Evolutionary conservation across 2,329 filamentous ascomycete species (phyloP), one percentile per base, ranked within the genome.

Genomic region (Hymenoscyphus repandus): DNA sequence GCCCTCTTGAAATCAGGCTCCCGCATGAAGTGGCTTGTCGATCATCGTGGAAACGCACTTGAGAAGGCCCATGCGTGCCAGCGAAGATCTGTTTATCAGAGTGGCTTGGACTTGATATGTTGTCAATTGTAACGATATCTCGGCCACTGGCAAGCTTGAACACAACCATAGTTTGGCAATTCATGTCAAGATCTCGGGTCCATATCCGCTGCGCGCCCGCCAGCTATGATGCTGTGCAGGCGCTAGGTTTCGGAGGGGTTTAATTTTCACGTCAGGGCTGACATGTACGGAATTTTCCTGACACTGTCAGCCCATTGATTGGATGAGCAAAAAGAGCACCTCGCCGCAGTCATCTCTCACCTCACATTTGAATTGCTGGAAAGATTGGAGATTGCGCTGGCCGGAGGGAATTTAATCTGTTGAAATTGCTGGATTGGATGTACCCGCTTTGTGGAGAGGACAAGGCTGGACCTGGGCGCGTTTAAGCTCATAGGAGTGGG

Each of bases 271-370:
- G 6, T 30, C 44, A 46, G 31, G 44, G 44, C 44, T 46, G 44
- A 46, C 33, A 33, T 7, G 32, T 17, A 37, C n/a, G 31, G 33
- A 9, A 17, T 27, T 17, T 33, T 17, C 32, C 17, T 20, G 34
- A 27, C 31, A 30, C 31, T 11, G 44, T 31, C n/a, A 45, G 11
- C 15, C 11, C 2, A n/a, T 6, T 46, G 44, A 46, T 46, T 46
- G 44, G 44, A 22, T 13, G 37, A 22, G 2, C 11, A 15, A 9
- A 32, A 20, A 13, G 6, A 13, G 22, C 6, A 37, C 31, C 44
- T 46, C 44, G 44, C 44, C 44, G 44, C 44, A 46, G 44, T 36
- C 12, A 38, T 27, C 18, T 36, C 30, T 38, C 20, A 46, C 20
- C 33, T 36, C 32, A 10, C 31, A 22, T 42, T 12, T 6, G 31